Evolutionary conservation across 2,329 filamentous ascomycete genomes (phyloP).

Genomic region (Lecanicillium sp.): DNA sequence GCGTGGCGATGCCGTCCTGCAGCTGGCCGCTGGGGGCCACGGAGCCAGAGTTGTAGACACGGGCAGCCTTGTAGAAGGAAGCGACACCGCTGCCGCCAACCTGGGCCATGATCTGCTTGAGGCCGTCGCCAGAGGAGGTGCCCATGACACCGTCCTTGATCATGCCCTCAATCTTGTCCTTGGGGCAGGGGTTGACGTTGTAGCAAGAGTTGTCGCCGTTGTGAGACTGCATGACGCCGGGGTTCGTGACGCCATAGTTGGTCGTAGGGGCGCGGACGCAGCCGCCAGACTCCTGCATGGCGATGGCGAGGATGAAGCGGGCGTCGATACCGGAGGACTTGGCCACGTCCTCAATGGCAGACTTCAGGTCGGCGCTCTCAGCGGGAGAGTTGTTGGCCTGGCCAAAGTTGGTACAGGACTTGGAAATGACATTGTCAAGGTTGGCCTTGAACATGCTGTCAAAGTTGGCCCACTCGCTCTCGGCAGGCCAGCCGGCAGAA

Average conservation of each 20-base stretch:
- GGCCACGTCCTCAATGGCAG: slow-evolving; percentile 28
- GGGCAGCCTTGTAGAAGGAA: slow-evolving; percentile 39
- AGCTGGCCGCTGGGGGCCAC: slow-evolving; percentile 29
- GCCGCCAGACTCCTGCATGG: slow-evolving; percentile 39
- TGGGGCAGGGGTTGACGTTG: slow-evolving; percentile 24
- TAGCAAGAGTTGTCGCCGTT: slow-evolving; percentile 31
- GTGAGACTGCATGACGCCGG: slow-evolving; percentile 36
- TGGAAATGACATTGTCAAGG: slow-evolving; percentile 18
- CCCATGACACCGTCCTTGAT: slow-evolving; percentile 36
- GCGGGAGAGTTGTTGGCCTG: slow-evolving; percentile 18
- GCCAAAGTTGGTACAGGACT: slow-evolving; percentile 14
- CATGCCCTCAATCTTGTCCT: slow-evolving; percentile 23
- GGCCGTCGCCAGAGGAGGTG: slow-evolving; percentile 34
- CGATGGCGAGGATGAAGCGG: slow-evolving; percentile 37
- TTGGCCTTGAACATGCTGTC: slow-evolving; percentile 21
- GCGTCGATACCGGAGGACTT: slow-evolving; percentile 26
- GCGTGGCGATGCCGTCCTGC: slow-evolving; percentile 36
- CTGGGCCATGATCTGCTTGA: slow-evolving; percentile 31
- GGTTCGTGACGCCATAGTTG: slow-evolving; percentile 34
- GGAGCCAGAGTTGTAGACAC: slow-evolving; percentile 44
- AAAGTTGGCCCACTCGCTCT: slow-evolving; percentile 23
- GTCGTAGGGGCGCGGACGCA: slow-evolving; percentile 37
- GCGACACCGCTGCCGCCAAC: slow-evolving; percentile 25
- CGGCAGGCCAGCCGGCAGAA: slow-evolving; percentile 25
- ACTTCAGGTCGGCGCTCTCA: slow-evolving; percentile 22